Evolutionary conservation across 345 rosid species (phyloP).

Genomic region (Microthlaspi erraticum): DNA sequence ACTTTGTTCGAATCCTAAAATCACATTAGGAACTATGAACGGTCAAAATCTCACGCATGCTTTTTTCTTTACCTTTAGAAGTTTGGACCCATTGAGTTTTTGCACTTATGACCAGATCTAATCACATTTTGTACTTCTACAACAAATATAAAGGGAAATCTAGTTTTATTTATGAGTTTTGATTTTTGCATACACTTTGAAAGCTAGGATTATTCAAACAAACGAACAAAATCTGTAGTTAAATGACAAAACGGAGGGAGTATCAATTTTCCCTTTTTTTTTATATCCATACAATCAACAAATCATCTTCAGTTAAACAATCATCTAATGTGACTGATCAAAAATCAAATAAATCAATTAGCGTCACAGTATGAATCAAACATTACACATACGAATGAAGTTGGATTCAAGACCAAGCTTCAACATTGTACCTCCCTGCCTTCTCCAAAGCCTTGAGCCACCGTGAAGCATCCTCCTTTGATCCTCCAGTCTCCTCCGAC

Average conservation of each 20-base stretch:
- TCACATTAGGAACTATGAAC: background rate
- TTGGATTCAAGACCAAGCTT: constrained; percentile 82
- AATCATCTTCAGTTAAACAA: background rate
- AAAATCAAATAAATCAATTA: background rate
- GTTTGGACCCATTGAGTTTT: background rate
- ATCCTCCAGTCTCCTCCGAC: constrained; percentile 53
- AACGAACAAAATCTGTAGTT: too few species aligned
- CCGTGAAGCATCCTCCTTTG: constrained; percentile 60
- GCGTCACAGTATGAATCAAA: background rate
- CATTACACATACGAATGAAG: background rate
- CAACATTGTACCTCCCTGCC: constrained; percentile 84
- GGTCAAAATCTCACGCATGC: constrained; percentile 25
- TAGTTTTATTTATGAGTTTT: too few species aligned
- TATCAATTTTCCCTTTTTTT: too few species aligned
- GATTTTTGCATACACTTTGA: too few species aligned
- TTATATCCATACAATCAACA: too few species aligned
- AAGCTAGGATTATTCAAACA: too few species aligned
- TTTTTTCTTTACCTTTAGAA: background rate
- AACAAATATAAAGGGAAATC: background rate
- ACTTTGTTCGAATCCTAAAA: background rate
- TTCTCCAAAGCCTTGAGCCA: constrained; percentile 76
- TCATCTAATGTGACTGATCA: background rate
- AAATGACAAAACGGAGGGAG: too few species aligned
- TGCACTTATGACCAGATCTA: background rate
- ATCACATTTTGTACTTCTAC: background rate